phyloP scores from a whole-genome alignment of 2,329 filamentous ascomycete genomes.

The Cytospora leucostoma region DNA sequence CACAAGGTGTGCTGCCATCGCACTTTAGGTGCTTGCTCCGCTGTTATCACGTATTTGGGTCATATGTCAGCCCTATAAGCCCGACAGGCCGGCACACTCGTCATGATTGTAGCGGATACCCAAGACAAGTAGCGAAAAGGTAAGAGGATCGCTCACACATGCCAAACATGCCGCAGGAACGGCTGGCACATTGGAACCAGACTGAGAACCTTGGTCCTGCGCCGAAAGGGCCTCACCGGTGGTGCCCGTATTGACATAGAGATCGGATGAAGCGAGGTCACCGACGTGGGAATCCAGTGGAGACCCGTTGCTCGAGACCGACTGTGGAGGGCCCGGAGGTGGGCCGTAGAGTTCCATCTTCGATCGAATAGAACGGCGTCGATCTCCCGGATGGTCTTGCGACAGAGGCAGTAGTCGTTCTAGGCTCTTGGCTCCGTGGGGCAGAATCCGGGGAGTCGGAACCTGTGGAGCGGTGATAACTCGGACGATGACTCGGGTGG shows the following conservation, averaged over 20 bases:
- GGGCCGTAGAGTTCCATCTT: conserved; percentile 23
- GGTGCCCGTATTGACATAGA: conserved; percentile 32
- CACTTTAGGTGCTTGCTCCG: conserved; percentile 73
- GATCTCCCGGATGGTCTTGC: not conserved
- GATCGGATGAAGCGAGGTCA: conserved; percentile 13
- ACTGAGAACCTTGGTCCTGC: conserved; percentile 16
- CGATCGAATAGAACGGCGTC: not conserved
- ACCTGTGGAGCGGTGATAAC: not conserved
- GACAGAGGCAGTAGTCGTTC: not conserved
- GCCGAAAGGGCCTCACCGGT: conserved; percentile 22
- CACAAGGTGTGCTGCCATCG: conserved; percentile 69
- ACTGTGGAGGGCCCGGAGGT: conserved; percentile 11
- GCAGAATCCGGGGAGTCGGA: not conserved
- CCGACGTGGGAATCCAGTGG: conserved; percentile 25
- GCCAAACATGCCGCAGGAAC: conserved; percentile 56
- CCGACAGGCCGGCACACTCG: conserved; percentile 2
- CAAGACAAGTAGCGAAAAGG: not conserved
- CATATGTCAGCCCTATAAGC: conserved; percentile 19
- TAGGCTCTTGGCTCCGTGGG: not conserved
- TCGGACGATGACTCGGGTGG: not conserved
- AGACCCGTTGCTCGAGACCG: conserved; percentile 22
- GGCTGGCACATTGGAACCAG: conserved; percentile 32
- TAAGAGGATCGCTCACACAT: conserved; percentile 47
- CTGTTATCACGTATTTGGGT: conserved; percentile 37
- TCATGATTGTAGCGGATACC: not conserved